A percentile compares a stretch with the other conserved stretches of the same genome.
Conservation (phyloP, 306 rosid species). For the Castanopsis chinensis region DNA sequence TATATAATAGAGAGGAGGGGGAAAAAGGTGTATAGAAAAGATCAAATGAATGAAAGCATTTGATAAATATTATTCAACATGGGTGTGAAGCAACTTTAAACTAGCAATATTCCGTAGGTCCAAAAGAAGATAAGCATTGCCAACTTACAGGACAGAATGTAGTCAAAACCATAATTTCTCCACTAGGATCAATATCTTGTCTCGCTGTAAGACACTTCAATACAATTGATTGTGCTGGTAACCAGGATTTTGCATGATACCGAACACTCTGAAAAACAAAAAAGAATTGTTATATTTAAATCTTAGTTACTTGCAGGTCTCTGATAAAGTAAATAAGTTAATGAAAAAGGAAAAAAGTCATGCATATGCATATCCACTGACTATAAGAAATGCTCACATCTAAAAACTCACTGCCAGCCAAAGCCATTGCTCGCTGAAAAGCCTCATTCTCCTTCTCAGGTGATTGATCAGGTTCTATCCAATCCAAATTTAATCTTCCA, state of each 20-base stretch:
- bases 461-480: conserved; percentile 93
- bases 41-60: background rate
- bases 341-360: background rate
- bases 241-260: conserved; percentile 82
- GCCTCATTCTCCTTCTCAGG: conserved; percentile 86
- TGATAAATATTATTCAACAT: background rate
- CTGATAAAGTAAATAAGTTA: background rate
- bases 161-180: conserved; percentile 81
- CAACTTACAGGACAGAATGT: conserved; percentile 89
- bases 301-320: background rate
- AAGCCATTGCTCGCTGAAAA: conserved; percentile 79
- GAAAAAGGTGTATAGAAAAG: background rate
- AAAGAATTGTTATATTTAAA: background rate
- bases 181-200: conserved; percentile 70
- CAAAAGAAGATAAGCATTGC: background rate
- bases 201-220: conserved; percentile 71
- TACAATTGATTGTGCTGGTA: conserved; percentile 96
- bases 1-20: background rate
- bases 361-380: background rate
- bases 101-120: too few species aligned
- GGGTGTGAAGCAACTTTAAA: background rate
- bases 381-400: conserved; percentile 46
- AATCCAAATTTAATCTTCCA: conserved; percentile 83
- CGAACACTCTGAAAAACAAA: conserved; percentile 57
- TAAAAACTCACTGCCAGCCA: conserved; percentile 84